Percentiles rank a stretch among this genome's conserved stretches.
Conservation (phyloP, 176 grass and related monocot species). For the Carex kokanica region DNA sequence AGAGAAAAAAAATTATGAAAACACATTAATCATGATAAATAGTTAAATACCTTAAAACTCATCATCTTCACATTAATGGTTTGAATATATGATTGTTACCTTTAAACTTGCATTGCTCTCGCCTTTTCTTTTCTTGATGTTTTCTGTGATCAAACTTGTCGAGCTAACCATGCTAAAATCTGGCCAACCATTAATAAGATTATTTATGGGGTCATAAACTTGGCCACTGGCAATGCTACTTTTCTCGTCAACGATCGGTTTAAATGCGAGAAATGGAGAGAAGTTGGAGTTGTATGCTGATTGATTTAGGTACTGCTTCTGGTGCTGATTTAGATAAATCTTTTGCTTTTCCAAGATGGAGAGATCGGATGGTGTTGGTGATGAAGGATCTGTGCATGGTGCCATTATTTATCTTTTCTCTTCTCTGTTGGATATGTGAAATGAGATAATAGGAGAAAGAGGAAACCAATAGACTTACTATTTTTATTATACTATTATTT, state of each 20-base stretch:
- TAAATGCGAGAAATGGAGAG: conserved; percentile 2
- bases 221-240: neutral
- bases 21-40: conserved; percentile 7
- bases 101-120: conserved; percentile 38
- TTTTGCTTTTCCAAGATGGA: conserved; percentile 34
- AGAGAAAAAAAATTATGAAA: neutral
- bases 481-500: neutral
- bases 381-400: conserved; percentile 34
- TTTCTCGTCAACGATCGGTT: neutral
- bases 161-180: conserved; percentile 39
- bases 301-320: conserved; percentile 27
- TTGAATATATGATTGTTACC: conserved; percentile 30
- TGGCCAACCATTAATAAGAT: conserved; percentile 42
- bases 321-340: conserved; percentile 29
- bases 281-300: conserved; percentile 17
- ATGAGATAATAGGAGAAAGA: neutral
- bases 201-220: conserved; percentile 11
- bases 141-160: conserved; percentile 11
- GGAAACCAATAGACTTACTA: neutral
- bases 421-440: neutral
- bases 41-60: neutral
- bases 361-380: conserved; percentile 26
- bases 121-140: conserved; percentile 50
- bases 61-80: neutral
- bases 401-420: conserved; percentile 42